Base-by-base conservation (phyloP, 2,329 filamentous ascomycete species). In the Aspergillus sp. region DNA sequence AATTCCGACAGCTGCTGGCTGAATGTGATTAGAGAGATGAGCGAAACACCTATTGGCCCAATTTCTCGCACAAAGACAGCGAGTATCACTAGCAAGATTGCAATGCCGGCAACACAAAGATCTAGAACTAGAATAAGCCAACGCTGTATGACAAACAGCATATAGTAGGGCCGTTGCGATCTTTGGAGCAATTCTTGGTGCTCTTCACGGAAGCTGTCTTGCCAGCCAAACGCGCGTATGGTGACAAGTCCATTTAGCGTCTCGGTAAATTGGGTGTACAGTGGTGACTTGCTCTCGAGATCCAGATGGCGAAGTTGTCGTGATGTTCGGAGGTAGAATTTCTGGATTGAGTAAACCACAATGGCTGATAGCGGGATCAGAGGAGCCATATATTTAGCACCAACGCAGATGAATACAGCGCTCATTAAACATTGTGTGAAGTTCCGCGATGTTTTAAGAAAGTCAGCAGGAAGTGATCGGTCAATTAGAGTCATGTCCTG, bases 401-500 rank as follows among this genome's bases (percentile, higher is more conserved):
- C 32, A 9, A 52, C 12, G 17, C 25, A 52, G 21, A 52, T 52
- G 12, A 39, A 52, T 1, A 38, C 19, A 9, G 36, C 50, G 28
- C 50, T 52, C 8, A 52, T 38, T 17, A 39, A 30, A 4, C 50
- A 52, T 32, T 52, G 50, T 5, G 36, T 30, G n/a, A 52, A 15
- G 15, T 52, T 36, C 10, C 23, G 23, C 28, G 50, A 52, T 38
- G 50, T 52, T 13, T 52, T 52, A n/a, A 39, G 28, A 8, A 52
- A 39, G 50, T 52, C 50, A 9, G 32, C 50, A 9, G 50, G 50
- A 3, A 52, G 50, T 13, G 50, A 52, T n/a, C 50, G 36, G n/a
- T 54, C 51, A 25, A 54, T 28, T 36, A 54, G n/a, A n/a, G 32
- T 54, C 51, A 54, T 54, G 51, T 54, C 51, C 17, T 54, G 51